Evolutionary conservation across 352 stramenopile species (phyloP).

Genomic region (Globisporangium barbulae): DNA sequence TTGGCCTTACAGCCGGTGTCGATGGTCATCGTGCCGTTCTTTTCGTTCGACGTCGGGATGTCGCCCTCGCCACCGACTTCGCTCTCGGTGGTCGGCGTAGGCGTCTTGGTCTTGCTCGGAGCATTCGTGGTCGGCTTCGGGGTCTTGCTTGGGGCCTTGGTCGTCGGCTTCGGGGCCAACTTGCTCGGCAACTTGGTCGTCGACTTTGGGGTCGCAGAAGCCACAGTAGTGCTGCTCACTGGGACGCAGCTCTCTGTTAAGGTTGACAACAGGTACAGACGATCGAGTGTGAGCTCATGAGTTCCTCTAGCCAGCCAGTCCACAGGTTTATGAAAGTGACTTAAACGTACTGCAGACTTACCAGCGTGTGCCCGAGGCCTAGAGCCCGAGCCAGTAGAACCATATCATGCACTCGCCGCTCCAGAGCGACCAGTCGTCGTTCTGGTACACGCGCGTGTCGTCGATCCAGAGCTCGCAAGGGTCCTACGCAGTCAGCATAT

Average conservation of each 20-base stretch:
- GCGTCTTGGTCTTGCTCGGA: not conserved
- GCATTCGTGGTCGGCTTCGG: not conserved
- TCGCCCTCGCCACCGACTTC: not conserved
- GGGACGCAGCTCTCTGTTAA: not conserved
- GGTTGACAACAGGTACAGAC: not conserved
- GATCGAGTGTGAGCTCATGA: not conserved
- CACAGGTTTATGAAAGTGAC: too few species aligned
- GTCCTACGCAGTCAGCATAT: not conserved
- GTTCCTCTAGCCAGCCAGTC: not conserved
- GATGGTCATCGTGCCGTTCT: not conserved
- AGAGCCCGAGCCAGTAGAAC: conserved; percentile 1
- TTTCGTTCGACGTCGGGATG: not conserved
- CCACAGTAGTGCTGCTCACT: not conserved
- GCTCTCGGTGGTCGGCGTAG: too few species aligned
- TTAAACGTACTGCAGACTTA: not conserved
- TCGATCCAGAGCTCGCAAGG: conserved; percentile 1
- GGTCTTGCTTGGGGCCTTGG: not conserved
- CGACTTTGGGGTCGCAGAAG: not conserved
- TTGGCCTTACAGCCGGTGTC: not conserved
- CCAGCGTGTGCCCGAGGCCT: not conserved
- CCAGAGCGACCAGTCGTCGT: conserved; percentile 1
- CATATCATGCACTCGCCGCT: not conserved
- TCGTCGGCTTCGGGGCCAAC: too few species aligned
- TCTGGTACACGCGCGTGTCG: not conserved
- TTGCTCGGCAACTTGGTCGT: not conserved